Evolutionary conservation across 2,329 filamentous ascomycete species (phyloP).

Genomic region (Claviceps maximensis): DNA sequence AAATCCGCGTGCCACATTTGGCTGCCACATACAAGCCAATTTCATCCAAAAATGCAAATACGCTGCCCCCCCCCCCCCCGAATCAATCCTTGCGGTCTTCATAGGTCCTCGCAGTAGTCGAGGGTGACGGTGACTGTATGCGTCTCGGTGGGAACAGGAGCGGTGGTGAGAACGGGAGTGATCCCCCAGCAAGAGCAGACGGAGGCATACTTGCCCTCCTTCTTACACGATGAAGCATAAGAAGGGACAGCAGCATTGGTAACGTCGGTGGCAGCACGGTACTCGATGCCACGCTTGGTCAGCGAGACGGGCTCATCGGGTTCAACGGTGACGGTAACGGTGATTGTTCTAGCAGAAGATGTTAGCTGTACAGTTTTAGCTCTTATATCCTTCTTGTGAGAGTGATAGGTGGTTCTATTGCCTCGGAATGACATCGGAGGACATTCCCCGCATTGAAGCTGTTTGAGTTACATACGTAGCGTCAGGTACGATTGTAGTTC

Average conservation of each 20-base stretch:
- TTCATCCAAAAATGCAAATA: background rate
- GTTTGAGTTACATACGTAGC: constrained; percentile 29
- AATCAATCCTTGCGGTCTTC: constrained; percentile 1
- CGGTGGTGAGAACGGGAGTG: constrained; percentile 25
- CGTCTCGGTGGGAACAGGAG: constrained; percentile 25
- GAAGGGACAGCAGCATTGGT: constrained; percentile 22
- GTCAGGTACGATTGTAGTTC: constrained; percentile 26
- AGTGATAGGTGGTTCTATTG: background rate
- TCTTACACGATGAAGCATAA: constrained; percentile 27
- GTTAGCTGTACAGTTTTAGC: background rate
- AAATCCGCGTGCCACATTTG: background rate
- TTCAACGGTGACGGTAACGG: constrained; percentile 26
- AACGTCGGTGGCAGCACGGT: constrained; percentile 19
- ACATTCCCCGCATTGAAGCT: background rate
- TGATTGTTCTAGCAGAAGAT: constrained; percentile 16
- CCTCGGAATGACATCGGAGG: background rate
- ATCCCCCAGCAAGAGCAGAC: constrained; percentile 33
- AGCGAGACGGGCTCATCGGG: constrained; percentile 14
- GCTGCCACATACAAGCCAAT: background rate
- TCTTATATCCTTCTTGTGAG: background rate
- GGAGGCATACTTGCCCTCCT: constrained; percentile 23
- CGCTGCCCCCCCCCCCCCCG: background rate
- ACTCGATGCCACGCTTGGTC: constrained; percentile 16
- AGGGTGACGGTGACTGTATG: constrained; percentile 27
- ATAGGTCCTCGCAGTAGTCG: constrained; percentile 28